Percentiles rank a stretch among this genome's conserved stretches.
These are phyloP conservation scores for Suillus luteus DNA, from an alignment of 768 basidiomycete species.

Conservation along the genomic window DNA sequence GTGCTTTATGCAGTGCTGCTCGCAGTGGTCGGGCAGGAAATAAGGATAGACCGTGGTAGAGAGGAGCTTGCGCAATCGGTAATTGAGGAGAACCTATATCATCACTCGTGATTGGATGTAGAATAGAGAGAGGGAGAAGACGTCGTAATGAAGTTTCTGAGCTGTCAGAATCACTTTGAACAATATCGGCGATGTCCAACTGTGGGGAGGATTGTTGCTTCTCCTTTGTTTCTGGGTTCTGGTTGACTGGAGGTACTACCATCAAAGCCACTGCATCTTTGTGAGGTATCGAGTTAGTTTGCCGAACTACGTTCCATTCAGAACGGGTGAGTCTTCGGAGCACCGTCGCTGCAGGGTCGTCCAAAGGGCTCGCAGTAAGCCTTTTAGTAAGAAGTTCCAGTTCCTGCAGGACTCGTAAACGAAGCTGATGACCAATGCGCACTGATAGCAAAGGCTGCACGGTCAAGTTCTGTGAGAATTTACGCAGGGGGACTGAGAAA, in stretches of 20 bases:
- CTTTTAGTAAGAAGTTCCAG: slow-evolving; percentile 57
- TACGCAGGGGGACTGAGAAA: slow-evolving; percentile 23
- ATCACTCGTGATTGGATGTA: slow-evolving; percentile 19
- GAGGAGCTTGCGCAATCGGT: slow-evolving; percentile 47
- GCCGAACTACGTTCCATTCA: slow-evolving; percentile 55
- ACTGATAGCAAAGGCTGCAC: slow-evolving; percentile 48
- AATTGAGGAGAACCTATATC: slow-evolving; percentile 25
- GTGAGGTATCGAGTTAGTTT: slow-evolving; percentile 49
- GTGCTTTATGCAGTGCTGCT: slow-evolving; percentile 51
- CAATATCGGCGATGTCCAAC: background rate
- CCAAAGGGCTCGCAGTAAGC: slow-evolving; percentile 33
- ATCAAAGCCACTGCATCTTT: slow-evolving; percentile 65
- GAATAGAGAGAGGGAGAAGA: slow-evolving; percentile 32
- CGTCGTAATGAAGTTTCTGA: background rate
- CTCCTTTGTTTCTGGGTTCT: slow-evolving; percentile 46
- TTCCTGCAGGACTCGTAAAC: slow-evolving; percentile 76
- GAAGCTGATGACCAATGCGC: slow-evolving; percentile 67
- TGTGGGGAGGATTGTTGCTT: slow-evolving; percentile 42
- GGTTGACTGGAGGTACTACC: slow-evolving; percentile 67
- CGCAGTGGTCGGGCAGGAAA: slow-evolving; percentile 68
- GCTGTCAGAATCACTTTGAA: background rate
- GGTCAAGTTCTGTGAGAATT: slow-evolving; percentile 31
- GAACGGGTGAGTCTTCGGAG: slow-evolving; percentile 64
- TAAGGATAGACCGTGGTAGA: slow-evolving; percentile 66
- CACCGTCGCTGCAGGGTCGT: slow-evolving; percentile 37